A percentile compares a stretch with the other conserved stretches of the same genome.
Evolutionary conservation across 768 basidiomycete species (phyloP).

Genomic region (Termitomyces sp.): DNA sequence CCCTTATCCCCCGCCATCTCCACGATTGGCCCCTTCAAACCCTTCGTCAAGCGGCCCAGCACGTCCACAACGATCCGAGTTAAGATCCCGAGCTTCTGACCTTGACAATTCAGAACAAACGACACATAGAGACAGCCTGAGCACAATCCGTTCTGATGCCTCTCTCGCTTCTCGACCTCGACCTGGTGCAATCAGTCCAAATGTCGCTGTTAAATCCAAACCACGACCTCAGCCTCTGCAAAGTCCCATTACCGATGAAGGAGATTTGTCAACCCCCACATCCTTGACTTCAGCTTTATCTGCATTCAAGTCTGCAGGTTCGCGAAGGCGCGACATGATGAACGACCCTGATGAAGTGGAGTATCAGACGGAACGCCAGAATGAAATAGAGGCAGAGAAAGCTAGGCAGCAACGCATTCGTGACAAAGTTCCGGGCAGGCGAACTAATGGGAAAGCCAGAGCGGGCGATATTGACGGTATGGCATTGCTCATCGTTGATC

Average conservation of each 20-base stretch:
- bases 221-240: constrained; percentile 28
- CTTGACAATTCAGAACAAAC: constrained; percentile 47
- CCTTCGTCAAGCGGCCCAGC: constrained; percentile 49
- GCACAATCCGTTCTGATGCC: constrained; percentile 37
- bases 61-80: constrained; percentile 66
- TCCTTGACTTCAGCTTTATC: constrained; percentile 56
- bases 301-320: constrained; percentile 66
- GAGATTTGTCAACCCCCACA: constrained; percentile 38
- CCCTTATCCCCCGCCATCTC: constrained; percentile 30
- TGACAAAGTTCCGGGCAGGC: constrained; percentile 62
- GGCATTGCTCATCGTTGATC: constrained; percentile 18
- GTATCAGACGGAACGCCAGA: constrained; percentile 54
- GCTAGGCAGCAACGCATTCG: constrained; percentile 66
- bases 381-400: constrained; percentile 61
- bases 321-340: constrained; percentile 50
- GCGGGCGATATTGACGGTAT: constrained; percentile 84
- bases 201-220: constrained; percentile 15
- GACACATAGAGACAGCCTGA: constrained; percentile 47
- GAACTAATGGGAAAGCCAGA: constrained; percentile 48
- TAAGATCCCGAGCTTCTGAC: constrained; percentile 54
- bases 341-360: constrained; percentile 52
- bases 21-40: constrained; percentile 33
- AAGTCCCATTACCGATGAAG: constrained; percentile 29
- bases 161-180: constrained; percentile 9
- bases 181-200: constrained; percentile 10